Percentiles rank a stretch among this genome's conserved stretches.
phyloP scores from a whole-genome alignment of 2,329 filamentous ascomycete species.

The Diplodia seriata region DNA sequence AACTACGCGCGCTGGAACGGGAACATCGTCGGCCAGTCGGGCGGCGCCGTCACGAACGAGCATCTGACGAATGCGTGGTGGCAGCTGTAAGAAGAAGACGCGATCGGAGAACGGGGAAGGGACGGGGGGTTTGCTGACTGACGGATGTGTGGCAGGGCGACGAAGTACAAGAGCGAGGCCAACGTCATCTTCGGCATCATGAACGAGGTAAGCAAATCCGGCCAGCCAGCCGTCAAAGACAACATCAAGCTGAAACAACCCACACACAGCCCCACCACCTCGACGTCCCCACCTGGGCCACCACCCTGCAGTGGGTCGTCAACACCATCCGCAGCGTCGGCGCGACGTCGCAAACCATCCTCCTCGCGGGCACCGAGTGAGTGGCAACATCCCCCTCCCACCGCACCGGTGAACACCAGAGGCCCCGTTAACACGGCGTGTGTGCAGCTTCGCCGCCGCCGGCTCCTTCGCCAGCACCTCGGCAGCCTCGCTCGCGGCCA shows the following conservation, averaged over 20 bases:
- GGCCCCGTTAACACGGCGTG: too few relatives aligned
- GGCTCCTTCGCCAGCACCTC: neutral
- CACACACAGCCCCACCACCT: constrained; percentile 17
- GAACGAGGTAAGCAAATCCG: constrained; percentile 6
- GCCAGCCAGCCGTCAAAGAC: too few relatives aligned
- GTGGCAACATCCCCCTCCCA: too few relatives aligned
- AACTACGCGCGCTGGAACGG: constrained; percentile 39
- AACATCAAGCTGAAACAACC: too few relatives aligned
- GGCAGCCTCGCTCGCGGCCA: neutral
- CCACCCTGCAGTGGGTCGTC: constrained; percentile 29
- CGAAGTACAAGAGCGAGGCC: constrained; percentile 15
- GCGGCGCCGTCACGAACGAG: constrained; percentile 6
- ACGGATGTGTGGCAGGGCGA: constrained; percentile 12
- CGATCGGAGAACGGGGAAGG: too few relatives aligned
- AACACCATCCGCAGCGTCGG: constrained; percentile 27
- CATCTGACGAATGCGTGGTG: constrained; percentile 26
- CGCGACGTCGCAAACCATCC: constrained; percentile 22
- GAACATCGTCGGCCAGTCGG: constrained; percentile 27
- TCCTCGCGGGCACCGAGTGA: constrained; percentile 19
- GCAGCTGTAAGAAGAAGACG: neutral
- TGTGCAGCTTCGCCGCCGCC: neutral
- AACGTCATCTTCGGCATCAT: constrained; percentile 31
- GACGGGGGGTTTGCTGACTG: too few relatives aligned
- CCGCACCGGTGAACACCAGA: neutral
- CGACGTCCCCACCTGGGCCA: constrained; percentile 20